Evolutionary conservation across 2,329 filamentous ascomycete species (phyloP).

Genomic region (Bipolaris sorokiniana): DNA sequence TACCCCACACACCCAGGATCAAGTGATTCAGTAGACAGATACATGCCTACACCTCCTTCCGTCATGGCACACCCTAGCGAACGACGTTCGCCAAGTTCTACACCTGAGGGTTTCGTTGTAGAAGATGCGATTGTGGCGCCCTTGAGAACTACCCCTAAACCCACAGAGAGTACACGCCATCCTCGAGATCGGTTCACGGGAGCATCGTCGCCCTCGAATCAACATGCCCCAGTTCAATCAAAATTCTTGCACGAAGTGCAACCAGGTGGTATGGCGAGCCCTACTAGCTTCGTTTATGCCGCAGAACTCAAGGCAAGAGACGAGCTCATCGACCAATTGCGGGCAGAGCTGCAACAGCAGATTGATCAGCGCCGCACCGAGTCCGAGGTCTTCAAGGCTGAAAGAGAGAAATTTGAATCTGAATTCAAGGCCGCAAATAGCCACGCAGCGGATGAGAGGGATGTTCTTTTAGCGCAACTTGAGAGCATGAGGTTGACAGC

Average conservation of each 20-base stretch:
- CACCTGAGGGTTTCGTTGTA: conserved; percentile 30
- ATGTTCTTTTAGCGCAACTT: conserved; percentile 28
- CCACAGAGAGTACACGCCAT: conserved; percentile 17
- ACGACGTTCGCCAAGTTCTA: conserved; percentile 19
- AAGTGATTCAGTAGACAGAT: conserved; percentile 28
- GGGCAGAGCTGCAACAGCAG: conserved; percentile 29
- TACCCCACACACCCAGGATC: conserved; percentile 24
- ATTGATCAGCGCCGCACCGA: conserved; percentile 14
- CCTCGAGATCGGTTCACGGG: conserved; percentile 32
- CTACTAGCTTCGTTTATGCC: conserved; percentile 13
- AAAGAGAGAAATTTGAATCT: conserved; percentile 23
- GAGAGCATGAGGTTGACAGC: conserved; percentile 25
- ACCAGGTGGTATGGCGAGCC: neutral
- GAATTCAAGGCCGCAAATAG: conserved; percentile 25
- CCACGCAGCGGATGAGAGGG: conserved; percentile 27
- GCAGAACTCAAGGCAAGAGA: conserved; percentile 41
- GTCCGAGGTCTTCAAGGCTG: conserved; percentile 19
- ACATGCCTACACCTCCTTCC: conserved; percentile 43
- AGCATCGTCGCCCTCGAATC: conserved; percentile 4
- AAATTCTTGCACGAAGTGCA: conserved; percentile 2
- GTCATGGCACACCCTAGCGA: conserved; percentile 25
- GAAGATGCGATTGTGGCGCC: conserved; percentile 29
- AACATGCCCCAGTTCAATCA: neutral
- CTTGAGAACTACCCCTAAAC: conserved; percentile 26
- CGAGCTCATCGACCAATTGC: conserved; percentile 33